Conservation (phyloP, 179 eudicot genomes). For the Silene coronaria region DNA sequence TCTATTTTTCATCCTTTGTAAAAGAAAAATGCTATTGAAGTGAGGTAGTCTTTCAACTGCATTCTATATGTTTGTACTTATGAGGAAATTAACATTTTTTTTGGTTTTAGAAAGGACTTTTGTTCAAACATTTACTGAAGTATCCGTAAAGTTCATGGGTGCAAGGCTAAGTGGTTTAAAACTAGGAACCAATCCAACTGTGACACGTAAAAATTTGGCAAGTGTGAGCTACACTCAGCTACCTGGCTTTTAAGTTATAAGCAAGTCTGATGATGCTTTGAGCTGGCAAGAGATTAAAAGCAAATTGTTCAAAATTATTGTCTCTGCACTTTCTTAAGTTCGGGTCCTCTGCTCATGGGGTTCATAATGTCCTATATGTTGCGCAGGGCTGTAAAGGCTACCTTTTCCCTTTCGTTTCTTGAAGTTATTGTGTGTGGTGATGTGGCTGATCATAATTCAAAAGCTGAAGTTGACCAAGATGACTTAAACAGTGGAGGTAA, state of each 20-base stretch:
- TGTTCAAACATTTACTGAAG: background rate
- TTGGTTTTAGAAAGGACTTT: background rate
- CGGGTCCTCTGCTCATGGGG: background rate
- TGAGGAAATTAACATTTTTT: constrained; percentile 2
- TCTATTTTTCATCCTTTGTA: background rate
- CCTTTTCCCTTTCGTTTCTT: constrained; percentile 63
- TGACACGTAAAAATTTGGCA: background rate
- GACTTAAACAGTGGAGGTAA: constrained; percentile 34
- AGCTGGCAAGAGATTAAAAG: background rate
- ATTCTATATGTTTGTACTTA: background rate
- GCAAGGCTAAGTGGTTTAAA: background rate
- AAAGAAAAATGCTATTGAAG: background rate
- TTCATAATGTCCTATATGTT: constrained; percentile 2
- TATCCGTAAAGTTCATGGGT: background rate
- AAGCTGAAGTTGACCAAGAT: constrained; percentile 35
- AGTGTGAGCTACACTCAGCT: background rate
- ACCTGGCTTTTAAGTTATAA: background rate
- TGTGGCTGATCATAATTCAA: constrained; percentile 35
- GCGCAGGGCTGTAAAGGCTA: constrained; percentile 74
- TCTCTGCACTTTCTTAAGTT: background rate
- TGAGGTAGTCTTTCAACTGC: background rate
- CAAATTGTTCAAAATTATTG: background rate
- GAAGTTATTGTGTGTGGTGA: constrained; percentile 87
- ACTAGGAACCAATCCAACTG: background rate
- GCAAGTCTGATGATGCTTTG: background rate